A percentile compares a stretch with the other conserved stretches of the same genome.
phyloP scores from a whole-genome alignment of 129 eudicot genomes.

The Chrysanthemum makinoi region DNA sequence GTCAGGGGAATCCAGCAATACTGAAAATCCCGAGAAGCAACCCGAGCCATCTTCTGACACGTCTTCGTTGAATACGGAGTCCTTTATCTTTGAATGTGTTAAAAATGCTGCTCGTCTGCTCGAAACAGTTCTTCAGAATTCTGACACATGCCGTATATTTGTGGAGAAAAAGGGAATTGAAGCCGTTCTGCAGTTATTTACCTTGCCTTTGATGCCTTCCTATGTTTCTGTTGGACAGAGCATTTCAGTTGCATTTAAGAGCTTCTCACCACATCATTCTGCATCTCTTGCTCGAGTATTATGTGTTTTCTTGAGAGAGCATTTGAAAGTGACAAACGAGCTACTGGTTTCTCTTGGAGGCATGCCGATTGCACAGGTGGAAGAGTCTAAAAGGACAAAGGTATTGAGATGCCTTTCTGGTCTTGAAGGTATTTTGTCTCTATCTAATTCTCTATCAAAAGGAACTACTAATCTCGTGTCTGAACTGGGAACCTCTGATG shows the following conservation, averaged over 20 bases:
- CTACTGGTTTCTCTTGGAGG: conserved; percentile 61
- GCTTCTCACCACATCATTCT: conserved; percentile 91
- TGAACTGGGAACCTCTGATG: conserved; percentile 87
- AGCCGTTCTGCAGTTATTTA: conserved; percentile 76
- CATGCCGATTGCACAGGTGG: conserved; percentile 58
- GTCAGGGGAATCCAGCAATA: conserved; percentile 34
- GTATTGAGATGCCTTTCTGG: conserved; percentile 68
- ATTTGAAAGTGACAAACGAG: conserved; percentile 66
- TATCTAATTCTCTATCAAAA: conserved; percentile 73
- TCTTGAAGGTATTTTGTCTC: conserved; percentile 80
- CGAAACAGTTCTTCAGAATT: conserved; percentile 91
- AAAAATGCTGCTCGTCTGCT: conserved; percentile 88
- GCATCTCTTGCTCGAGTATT: conserved; percentile 87
- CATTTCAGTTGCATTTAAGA: conserved; percentile 80
- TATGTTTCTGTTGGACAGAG: conserved; percentile 86
- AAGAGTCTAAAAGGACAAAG: conserved; percentile 53
- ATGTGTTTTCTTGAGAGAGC: conserved; percentile 73
- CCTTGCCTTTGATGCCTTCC: conserved; percentile 71
- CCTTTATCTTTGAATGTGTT: conserved; percentile 80
- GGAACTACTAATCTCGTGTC: conserved; percentile 75
- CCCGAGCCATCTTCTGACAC: conserved; percentile 45
- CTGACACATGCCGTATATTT: conserved; percentile 89
- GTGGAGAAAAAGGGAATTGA: conserved; percentile 91
- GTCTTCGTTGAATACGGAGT: conserved; percentile 49
- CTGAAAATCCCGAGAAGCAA: conserved; percentile 10